phyloP scores from a whole-genome alignment of 1,284 basidiomycete genomes.

The Ganoderma sp. region DNA sequence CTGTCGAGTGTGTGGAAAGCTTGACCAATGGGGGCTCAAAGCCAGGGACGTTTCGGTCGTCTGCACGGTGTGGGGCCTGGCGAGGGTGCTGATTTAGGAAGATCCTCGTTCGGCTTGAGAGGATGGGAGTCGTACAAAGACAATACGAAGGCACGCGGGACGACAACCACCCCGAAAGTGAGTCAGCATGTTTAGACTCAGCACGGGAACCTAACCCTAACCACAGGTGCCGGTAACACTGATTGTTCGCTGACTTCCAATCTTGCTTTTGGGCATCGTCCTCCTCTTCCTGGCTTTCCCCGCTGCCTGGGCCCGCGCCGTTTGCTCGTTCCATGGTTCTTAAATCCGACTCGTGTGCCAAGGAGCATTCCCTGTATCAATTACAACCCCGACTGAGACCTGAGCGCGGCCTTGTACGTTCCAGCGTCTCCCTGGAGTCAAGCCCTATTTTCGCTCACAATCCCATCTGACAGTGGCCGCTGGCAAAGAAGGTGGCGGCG shows the following conservation, averaged over 20 bases:
- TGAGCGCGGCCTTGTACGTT: background rate
- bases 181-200: background rate
- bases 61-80: background rate
- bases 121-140: background rate
- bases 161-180: background rate
- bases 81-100: background rate
- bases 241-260: constrained; percentile 12
- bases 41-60: background rate
- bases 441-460: background rate
- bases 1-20: background rate
- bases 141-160: background rate
- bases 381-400: background rate
- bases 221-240: background rate
- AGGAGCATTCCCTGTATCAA: background rate
- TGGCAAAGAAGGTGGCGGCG: background rate
- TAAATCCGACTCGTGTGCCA: background rate
- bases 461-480: background rate
- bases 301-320: background rate
- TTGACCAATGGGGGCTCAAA: background rate
- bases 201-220: background rate
- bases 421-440: background rate
- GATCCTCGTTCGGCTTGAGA: background rate
- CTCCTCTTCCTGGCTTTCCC: background rate
- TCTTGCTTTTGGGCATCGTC: background rate
- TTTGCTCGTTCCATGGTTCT: background rate